Evolutionary conservation across 2,329 filamentous ascomycete genomes (phyloP).

Genomic region (Coleophoma cylindrospora): DNA sequence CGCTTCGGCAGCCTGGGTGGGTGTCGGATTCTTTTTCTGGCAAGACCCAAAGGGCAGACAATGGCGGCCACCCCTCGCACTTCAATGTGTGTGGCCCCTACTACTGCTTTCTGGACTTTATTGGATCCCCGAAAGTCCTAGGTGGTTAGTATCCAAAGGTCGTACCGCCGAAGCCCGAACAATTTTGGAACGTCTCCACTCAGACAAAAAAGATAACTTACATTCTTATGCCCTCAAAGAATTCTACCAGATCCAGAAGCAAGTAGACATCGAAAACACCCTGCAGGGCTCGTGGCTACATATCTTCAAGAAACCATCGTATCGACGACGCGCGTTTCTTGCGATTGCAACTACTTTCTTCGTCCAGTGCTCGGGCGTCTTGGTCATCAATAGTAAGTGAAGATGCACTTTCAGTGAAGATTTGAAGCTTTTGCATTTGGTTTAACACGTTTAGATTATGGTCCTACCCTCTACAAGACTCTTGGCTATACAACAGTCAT

Average conservation of each 20-base stretch:
- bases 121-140: slow-evolving; percentile 62
- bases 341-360: background rate
- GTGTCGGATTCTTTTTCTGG: slow-evolving; percentile 16
- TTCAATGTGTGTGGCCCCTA: slow-evolving; percentile 12
- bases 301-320: slow-evolving; percentile 3
- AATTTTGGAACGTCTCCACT: slow-evolving; percentile 31
- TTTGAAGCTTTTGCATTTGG: background rate
- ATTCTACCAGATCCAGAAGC: slow-evolving; percentile 8
- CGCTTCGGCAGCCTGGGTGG: slow-evolving; percentile 12
- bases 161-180: slow-evolving; percentile 48
- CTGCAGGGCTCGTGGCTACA: background rate
- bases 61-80: slow-evolving; percentile 19
- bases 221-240: slow-evolving; percentile 1
- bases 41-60: slow-evolving; percentile 13
- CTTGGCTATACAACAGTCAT: background rate
- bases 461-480: slow-evolving; percentile 2
- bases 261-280: slow-evolving; percentile 1
- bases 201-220: background rate
- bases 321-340: slow-evolving; percentile 1
- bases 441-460: background rate
- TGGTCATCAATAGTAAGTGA: slow-evolving; percentile 3
- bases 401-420: background rate
- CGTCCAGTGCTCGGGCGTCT: background rate
- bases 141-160: slow-evolving; percentile 62
- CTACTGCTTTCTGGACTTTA: slow-evolving; percentile 7